Evolutionary conservation across 371 early-diverging fungal genomes (phyloP).

Genomic region (Globomyces sp.): DNA sequence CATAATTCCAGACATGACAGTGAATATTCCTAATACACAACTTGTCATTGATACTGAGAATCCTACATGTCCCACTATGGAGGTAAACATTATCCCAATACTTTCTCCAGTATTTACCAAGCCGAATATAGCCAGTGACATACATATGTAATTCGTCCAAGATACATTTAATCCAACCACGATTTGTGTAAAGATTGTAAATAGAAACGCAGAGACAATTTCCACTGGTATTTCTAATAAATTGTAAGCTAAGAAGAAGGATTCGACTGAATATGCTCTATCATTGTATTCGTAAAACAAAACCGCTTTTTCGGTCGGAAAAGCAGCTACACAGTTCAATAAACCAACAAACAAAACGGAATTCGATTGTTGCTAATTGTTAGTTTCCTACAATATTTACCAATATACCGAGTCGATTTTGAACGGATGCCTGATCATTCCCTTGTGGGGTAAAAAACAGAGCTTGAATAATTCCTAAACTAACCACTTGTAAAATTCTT

Average conservation of each 20-base stretch:
- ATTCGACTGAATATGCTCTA: slow-evolving; percentile 28
- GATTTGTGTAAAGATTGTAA: slow-evolving; percentile 27
- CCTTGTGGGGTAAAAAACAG: slow-evolving; percentile 34
- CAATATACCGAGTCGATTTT: slow-evolving; percentile 35
- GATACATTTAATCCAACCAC: slow-evolving; percentile 27
- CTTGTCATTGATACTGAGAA: slow-evolving; percentile 11
- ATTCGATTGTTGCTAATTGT: slow-evolving; percentile 29
- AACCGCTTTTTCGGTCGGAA: slow-evolving; percentile 32
- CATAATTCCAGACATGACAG: neutral
- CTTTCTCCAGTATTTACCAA: slow-evolving; percentile 35
- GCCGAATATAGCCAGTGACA: slow-evolving; percentile 15
- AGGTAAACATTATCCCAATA: slow-evolving; percentile 45
- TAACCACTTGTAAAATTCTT: slow-evolving; percentile 33
- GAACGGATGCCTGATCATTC: slow-evolving; percentile 31
- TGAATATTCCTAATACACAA: neutral
- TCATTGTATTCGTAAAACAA: slow-evolving; percentile 37
- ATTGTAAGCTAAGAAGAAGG: slow-evolving; percentile 37
- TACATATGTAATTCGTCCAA: slow-evolving; percentile 21
- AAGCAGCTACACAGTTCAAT: slow-evolving; percentile 38
- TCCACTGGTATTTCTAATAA: slow-evolving; percentile 34
- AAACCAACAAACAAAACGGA: slow-evolving; percentile 43
- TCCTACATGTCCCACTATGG: slow-evolving; percentile 24
- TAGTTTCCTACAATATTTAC: too few relatives aligned
- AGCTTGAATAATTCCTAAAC: slow-evolving; percentile 35
- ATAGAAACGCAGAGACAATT: slow-evolving; percentile 26